Evolutionary conservation across 352 stramenopile genomes (phyloP).

Genomic region (Elongisporangium undulatum): DNA sequence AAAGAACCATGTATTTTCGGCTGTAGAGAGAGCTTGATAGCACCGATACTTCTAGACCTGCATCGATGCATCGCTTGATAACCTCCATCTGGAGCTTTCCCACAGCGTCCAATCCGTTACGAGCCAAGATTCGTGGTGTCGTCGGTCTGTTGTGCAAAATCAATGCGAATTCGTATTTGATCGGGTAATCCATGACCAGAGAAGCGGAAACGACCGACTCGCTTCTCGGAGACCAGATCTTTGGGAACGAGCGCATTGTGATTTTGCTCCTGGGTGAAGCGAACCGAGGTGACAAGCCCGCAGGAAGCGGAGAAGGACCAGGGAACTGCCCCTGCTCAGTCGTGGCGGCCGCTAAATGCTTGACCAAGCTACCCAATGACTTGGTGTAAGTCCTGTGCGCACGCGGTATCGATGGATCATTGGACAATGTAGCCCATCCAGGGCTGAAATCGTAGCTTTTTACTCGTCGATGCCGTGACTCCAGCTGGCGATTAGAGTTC

Average conservation of each 20-base stretch:
- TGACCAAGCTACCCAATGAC: conserved; percentile 72
- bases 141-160: conserved; percentile 83
- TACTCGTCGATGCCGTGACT: conserved; percentile 29
- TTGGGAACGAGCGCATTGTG: conserved; percentile 35
- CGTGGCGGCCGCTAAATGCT: conserved; percentile 60
- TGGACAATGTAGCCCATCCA: conserved; percentile 10
- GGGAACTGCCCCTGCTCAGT: conserved; percentile 11
- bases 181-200: conserved; percentile 42
- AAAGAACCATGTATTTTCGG: conserved; percentile 76
- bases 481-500: conserved; percentile 1
- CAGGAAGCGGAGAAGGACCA: conserved; percentile 4
- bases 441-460: conserved; percentile 41
- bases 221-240: conserved; percentile 70
- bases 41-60: conserved; percentile 71
- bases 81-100: conserved; percentile 76
- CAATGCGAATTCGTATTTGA: conserved; percentile 84
- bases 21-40: conserved; percentile 79
- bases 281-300: conserved; percentile 27
- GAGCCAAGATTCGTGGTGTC: conserved; percentile 63
- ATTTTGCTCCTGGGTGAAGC: conserved; percentile 40
- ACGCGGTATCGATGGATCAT: not conserved
- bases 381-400: conserved; percentile 58
- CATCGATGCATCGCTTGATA: conserved; percentile 67
- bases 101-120: conserved; percentile 67
- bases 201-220: conserved; percentile 28